Evolutionary conservation across 1,139 yeast species (phyloP).

Genomic region (Wickerhamomyces sp.): DNA sequence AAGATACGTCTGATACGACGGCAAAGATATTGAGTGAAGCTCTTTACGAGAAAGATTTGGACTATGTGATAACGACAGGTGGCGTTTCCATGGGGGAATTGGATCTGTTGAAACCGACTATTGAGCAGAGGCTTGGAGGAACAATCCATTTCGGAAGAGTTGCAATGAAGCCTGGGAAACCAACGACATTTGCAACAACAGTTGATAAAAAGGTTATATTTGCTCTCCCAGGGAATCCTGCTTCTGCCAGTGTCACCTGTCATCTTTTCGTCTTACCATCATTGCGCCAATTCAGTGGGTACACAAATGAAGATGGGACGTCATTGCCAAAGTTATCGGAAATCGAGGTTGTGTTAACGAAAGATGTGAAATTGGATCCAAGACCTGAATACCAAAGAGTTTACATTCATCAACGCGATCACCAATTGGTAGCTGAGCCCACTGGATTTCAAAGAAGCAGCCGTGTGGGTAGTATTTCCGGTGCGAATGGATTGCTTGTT

Average conservation of each 20-base stretch:
- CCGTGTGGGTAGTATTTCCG: slow-evolving; percentile 38
- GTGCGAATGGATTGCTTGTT: slow-evolving; percentile 38
- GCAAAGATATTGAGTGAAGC: slow-evolving; percentile 24
- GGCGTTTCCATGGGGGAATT: slow-evolving; percentile 54
- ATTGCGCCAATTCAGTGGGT: slow-evolving; percentile 31
- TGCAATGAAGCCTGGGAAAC: slow-evolving; percentile 51
- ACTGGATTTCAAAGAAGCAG: slow-evolving; percentile 48
- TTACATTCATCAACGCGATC: slow-evolving; percentile 23
- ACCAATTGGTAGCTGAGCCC: slow-evolving; percentile 29
- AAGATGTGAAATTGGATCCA: slow-evolving; percentile 34
- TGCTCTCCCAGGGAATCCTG: slow-evolving; percentile 51
- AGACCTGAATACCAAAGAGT: slow-evolving; percentile 48
- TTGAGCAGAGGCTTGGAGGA: slow-evolving; percentile 36
- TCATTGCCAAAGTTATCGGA: slow-evolving; percentile 25
- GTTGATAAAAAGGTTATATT: slow-evolving; percentile 28
- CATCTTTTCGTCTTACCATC: slow-evolving; percentile 44
- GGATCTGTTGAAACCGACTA: slow-evolving; percentile 42
- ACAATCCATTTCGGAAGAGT: slow-evolving; percentile 46
- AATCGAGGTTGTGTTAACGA: slow-evolving; percentile 27
- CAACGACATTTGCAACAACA: slow-evolving; percentile 46
- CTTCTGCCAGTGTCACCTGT: slow-evolving; percentile 42
- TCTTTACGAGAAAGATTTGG: slow-evolving; percentile 25
- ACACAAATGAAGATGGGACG: slow-evolving; percentile 6
- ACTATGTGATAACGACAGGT: slow-evolving; percentile 43
- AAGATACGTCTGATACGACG: slow-evolving; percentile 28